These are phyloP conservation scores for Bipolaris sorokiniana DNA, from an alignment of 2,329 filamentous ascomycete genomes.

Conservation along the genomic window DNA sequence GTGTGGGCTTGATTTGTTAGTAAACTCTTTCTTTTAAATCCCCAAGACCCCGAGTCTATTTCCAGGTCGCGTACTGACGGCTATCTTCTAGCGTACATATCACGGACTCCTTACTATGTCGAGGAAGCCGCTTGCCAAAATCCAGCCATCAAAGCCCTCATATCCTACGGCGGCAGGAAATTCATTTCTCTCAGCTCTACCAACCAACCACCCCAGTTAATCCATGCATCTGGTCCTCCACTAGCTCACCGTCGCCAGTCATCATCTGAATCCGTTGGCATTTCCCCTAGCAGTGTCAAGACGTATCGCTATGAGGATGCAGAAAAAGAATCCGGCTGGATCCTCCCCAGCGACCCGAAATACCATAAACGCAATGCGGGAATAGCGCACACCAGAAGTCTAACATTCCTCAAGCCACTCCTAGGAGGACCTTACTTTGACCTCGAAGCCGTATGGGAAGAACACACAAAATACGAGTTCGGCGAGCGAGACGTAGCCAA, in stretches of 20 bases:
- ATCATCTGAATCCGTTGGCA: conserved; percentile 20
- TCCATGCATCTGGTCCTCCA: conserved; percentile 35
- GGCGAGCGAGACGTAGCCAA: conserved; percentile 69
- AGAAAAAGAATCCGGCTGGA: conserved; percentile 33
- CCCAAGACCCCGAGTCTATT: neutral
- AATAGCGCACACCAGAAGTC: conserved; percentile 69
- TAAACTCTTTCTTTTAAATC: neutral
- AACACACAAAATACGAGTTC: conserved; percentile 77
- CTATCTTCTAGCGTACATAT: conserved; percentile 36
- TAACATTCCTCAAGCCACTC: conserved; percentile 68
- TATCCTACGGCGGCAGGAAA: conserved; percentile 40
- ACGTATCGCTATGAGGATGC: conserved; percentile 36
- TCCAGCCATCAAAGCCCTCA: conserved; percentile 38
- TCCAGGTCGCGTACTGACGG: conserved; percentile 5
- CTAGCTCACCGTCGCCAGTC: conserved; percentile 30
- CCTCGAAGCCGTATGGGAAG: conserved; percentile 78
- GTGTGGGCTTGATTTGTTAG: conserved; percentile 43
- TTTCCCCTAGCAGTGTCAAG: conserved; percentile 24
- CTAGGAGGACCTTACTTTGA: conserved; percentile 72
- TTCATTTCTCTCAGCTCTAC: conserved; percentile 34
- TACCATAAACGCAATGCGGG: conserved; percentile 60
- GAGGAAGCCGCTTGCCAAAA: conserved; percentile 35
- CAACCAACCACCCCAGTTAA: conserved; percentile 36
- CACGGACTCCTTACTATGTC: conserved; percentile 40
- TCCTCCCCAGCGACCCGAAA: conserved; percentile 35